Evolutionary conservation across 305 asterid species (phyloP), one percentile per base, ranked within the genome.

Genomic region (Fraxinus velutina): DNA sequence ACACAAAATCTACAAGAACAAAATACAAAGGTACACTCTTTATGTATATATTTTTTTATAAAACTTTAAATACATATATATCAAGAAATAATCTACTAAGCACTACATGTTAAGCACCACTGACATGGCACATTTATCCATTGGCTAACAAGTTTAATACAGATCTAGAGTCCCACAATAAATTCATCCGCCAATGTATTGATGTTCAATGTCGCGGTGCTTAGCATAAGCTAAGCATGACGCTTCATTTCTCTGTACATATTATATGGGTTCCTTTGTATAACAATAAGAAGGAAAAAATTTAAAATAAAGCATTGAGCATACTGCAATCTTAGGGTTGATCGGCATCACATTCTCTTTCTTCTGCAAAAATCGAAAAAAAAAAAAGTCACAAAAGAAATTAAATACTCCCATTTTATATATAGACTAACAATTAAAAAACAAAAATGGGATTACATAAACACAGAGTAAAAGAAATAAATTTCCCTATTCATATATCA

Each of bases 251-350:
- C 5, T 44, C 55, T 42, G 52, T 10, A 12, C 55, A 44, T 12
- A 76, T 15, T 32, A 17, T 17, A 19, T 29, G 8, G 47, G 32
- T 75, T 70, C 37, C 66, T 22, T 15, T 75, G 17, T 55, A 47
- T 0, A 10, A 37, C 4, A 68, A 22, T 27, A 36, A 73, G 79
- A 34, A 71, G 73, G 68, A 76, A 17, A 32, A 12, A 32, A 47
- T 32, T 70, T 47, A 15, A 47, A 66, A 2, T 3, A 36, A 73
- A 32, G 33, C 21, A 81, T 79, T 22, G 83, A 83, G 76, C 82
- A 13, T 84, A 95, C 98, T 91, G 88, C 91, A 37, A 95, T 88
- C 90, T 90, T 93, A 71, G 98, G 90, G 78, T 86, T 90, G 52
- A 88, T 81, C 29, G 95, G 94, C 13, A 87, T 76, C 73, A 81